phyloP scores from a whole-genome alignment of 805 yeast species.

The Candida ulmi region DNA sequence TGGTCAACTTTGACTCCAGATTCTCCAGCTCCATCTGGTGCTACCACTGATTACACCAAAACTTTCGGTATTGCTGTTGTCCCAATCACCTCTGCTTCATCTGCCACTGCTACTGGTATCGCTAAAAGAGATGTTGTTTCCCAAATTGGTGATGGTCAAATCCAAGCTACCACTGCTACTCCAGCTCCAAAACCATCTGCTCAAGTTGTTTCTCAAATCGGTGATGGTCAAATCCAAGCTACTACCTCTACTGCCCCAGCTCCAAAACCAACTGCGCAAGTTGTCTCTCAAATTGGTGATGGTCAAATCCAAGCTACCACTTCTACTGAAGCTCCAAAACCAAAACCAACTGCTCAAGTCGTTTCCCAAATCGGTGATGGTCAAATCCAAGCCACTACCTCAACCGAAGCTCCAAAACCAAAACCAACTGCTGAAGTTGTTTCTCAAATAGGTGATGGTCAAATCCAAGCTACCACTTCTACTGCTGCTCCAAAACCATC shows the following conservation, averaged over 20 bases:
- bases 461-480: slow-evolving; percentile 36
- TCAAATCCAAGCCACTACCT: slow-evolving; percentile 38
- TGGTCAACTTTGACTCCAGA: slow-evolving; percentile 40
- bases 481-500: neutral
- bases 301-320: slow-evolving; percentile 50
- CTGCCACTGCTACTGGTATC: slow-evolving; percentile 1
- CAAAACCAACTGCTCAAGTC: slow-evolving; percentile 30
- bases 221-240: slow-evolving; percentile 49
- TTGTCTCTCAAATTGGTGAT: slow-evolving; percentile 43
- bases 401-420: slow-evolving; percentile 26
- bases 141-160: slow-evolving; percentile 19
- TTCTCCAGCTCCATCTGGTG: slow-evolving; percentile 30
- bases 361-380: slow-evolving; percentile 44
- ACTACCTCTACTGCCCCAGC: slow-evolving; percentile 30
- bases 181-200: slow-evolving; percentile 38
- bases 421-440: slow-evolving; percentile 23
- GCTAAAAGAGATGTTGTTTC: slow-evolving; percentile 14
- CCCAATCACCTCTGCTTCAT: slow-evolving; percentile 24
- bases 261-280: slow-evolving; percentile 26
- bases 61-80: slow-evolving; percentile 39
- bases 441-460: slow-evolving; percentile 53
- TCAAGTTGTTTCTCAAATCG: slow-evolving; percentile 43
- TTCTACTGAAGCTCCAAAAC: slow-evolving; percentile 25
- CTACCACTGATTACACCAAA: slow-evolving; percentile 30
- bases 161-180: slow-evolving; percentile 18